Percentiles rank a stretch among this genome's conserved stretches.
Evolutionary conservation across 176 grass and related monocot species (phyloP).

Genomic region (Oryza glumipatula): DNA sequence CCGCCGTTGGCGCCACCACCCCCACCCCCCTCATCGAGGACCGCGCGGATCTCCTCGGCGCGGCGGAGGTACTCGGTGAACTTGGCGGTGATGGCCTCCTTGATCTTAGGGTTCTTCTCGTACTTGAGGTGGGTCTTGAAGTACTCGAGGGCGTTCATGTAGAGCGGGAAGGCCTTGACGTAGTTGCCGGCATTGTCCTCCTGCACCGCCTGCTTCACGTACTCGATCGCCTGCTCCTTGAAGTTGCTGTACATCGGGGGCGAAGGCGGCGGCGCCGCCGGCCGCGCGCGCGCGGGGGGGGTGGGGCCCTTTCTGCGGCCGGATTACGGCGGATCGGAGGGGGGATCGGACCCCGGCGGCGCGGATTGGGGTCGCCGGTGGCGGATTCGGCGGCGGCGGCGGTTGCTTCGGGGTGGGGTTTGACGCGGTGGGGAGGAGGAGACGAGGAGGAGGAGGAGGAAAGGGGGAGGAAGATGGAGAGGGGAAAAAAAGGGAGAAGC

Average conservation of each 20-base stretch:
- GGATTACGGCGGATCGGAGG: slow-evolving; percentile 45
- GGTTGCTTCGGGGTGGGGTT: slow-evolving; percentile 58
- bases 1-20: slow-evolving; percentile 59
- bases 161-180: slow-evolving; percentile 93
- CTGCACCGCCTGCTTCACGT: slow-evolving; percentile 92
- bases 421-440: slow-evolving; percentile 51
- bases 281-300: too few relatives aligned
- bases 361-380: slow-evolving; percentile 7
- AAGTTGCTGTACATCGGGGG: slow-evolving; percentile 95
- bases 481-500: slow-evolving; percentile 23
- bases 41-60: slow-evolving; percentile 97
- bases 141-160: slow-evolving; percentile 99
- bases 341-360: background rate
- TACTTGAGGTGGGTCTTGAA: slow-evolving; percentile 99
- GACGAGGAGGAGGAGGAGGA: background rate
- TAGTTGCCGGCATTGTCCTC: slow-evolving; percentile 99
- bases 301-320: too few relatives aligned
- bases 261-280: slow-evolving; percentile 33
- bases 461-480: slow-evolving; percentile 44
- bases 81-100: slow-evolving; percentile 96
- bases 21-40: slow-evolving; percentile 84
- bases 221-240: slow-evolving; percentile 99
- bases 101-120: slow-evolving; percentile 99
- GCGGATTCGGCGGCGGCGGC: slow-evolving; percentile 7
- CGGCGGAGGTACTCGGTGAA: slow-evolving; percentile 98